Evolutionary conservation across 768 basidiomycete genomes (phyloP).

Genomic region (Panaeolus cyanescens): DNA sequence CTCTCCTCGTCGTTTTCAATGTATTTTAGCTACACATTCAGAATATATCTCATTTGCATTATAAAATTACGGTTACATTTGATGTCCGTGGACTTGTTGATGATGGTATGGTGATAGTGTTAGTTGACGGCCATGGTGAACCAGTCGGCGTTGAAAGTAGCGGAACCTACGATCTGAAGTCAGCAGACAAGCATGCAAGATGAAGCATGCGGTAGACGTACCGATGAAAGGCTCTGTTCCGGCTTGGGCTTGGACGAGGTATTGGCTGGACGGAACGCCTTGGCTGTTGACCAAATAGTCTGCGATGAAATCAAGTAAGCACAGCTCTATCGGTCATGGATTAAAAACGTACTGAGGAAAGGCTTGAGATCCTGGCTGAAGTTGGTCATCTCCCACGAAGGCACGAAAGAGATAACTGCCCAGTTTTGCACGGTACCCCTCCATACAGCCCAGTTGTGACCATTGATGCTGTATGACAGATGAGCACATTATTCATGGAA

Average conservation of each 20-base stretch:
- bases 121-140: not conserved
- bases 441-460: slow-evolving; percentile 30
- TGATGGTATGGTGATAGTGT: not conserved
- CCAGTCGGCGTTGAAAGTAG: not conserved
- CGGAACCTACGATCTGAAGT: not conserved
- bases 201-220: slow-evolving; percentile 5
- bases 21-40: not conserved
- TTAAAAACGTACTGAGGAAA: slow-evolving; percentile 27
- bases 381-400: slow-evolving; percentile 33
- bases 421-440: slow-evolving; percentile 34
- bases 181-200: too few species aligned
- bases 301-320: slow-evolving; percentile 7
- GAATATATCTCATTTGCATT: not conserved
- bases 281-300: slow-evolving; percentile 30
- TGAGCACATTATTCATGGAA: too few species aligned
- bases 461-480: slow-evolving; percentile 15
- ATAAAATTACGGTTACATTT: not conserved
- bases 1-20: not conserved
- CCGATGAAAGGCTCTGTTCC: slow-evolving; percentile 37
- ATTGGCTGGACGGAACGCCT: slow-evolving; percentile 31
- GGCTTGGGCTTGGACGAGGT: slow-evolving; percentile 36
- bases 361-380: slow-evolving; percentile 35
- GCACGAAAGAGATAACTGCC: slow-evolving; percentile 36
- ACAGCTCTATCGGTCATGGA: not conserved
- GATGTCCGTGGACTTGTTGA: not conserved